Evolutionary conservation across 2,329 filamentous ascomycete species (phyloP).

Genomic region (Cryphonectria carpinicola): DNA sequence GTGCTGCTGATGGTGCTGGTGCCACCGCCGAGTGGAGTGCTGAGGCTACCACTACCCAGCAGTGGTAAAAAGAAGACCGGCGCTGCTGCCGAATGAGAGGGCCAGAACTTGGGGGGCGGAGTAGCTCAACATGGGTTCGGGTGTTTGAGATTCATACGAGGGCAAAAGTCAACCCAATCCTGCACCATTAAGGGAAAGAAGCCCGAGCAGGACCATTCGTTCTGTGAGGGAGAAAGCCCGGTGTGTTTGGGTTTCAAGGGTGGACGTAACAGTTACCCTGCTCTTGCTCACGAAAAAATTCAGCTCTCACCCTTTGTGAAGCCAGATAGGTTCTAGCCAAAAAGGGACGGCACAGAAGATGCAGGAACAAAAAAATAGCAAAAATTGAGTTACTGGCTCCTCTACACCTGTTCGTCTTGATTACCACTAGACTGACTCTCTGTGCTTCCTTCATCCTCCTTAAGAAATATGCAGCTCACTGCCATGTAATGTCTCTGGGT

Average conservation of each 20-base stretch:
- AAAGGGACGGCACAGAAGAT: neutral
- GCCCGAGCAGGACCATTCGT: constrained; percentile 60
- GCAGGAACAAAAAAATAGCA: constrained; percentile 2
- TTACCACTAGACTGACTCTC: neutral
- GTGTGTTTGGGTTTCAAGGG: constrained; percentile 74
- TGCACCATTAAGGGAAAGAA: constrained; percentile 99
- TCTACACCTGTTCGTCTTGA: neutral
- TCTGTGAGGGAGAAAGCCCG: constrained; percentile 92
- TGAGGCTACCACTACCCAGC: constrained; percentile 52
- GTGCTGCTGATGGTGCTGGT: constrained; percentile 67
- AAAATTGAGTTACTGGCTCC: constrained; percentile 8
- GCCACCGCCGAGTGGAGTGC: constrained; percentile 56
- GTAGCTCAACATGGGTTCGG: constrained; percentile 13
- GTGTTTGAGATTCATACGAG: constrained; percentile 36
- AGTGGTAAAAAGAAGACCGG: constrained; percentile 40
- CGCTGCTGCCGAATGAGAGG: neutral
- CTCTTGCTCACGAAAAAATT: constrained; percentile 36
- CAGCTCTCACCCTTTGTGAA: neutral
- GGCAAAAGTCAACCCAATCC: constrained; percentile 60
- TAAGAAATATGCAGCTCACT: no score
- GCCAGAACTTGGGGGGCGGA: constrained; percentile 30
- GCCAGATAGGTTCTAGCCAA: constrained; percentile 10
- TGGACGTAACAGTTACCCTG: constrained; percentile 89
- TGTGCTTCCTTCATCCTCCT: neutral
- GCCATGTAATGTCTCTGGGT: no score